Percentiles rank a stretch among this genome's conserved stretches.
These are phyloP conservation scores for barley (Hordeum vulgare) DNA, from an alignment of 176 grass and related monocot species.

Conservation along the genomic window MorexV3_pseudomolecules_assembly NC_058522.1:3646537-3647036, in stretches of 20 bases:
- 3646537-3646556: background rate
- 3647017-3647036: background rate
- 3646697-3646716: background rate
- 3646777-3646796: slow-evolving; percentile 44
- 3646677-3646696: background rate
- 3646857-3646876: slow-evolving; percentile 21
- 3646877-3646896: slow-evolving; percentile 32
- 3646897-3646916: background rate
- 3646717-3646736: background rate
- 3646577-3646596: background rate
- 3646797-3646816: slow-evolving; percentile 64
- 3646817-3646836: slow-evolving; percentile 7
- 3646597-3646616: background rate
- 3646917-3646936: background rate
- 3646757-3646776: slow-evolving; percentile 55
- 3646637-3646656: slow-evolving; percentile 25
- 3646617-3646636: slow-evolving; percentile 4
- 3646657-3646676: no score
- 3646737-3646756: background rate
- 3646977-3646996: background rate
- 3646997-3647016: background rate
- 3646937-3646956: background rate
- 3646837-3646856: background rate
- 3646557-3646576: no score
- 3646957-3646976: background rate